Base-by-base conservation (phyloP, 345 rosid species). In the Populus pruinosa region DNA sequence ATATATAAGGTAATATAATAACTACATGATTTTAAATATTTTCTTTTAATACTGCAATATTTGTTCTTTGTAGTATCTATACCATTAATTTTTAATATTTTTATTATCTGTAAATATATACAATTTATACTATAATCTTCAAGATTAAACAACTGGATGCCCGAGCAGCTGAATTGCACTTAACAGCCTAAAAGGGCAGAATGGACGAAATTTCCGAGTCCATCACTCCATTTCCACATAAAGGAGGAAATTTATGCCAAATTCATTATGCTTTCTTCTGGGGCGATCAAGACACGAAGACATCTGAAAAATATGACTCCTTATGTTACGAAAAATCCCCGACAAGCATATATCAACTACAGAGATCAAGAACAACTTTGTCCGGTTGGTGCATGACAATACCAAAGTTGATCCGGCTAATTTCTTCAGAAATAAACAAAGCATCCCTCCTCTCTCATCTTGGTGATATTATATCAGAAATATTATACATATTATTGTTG, bases 151-250 rank as follows among this genome's bases (percentile, higher is more conserved):
- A 83, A 68, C 67, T 73, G 0, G 83, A 79, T 2, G 36, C 2
- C 0, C 79, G 39, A 43, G 33, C 63, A 0, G 71, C 72, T 5
- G 8, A 10, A 8, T 8, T 77, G 62, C 35, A 70, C 6, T 47
- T 82, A 33, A 87, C 84, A 76, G 90, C 93, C 0, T 91, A 89
- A 49, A 94, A 93, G 44, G 98, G 92, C 1, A 87, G 63, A 81
- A 89, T 91, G 90, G 78, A 64, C 72, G 89, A 87, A 69, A 86
- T 91, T 21, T 59, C 83, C 0, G 86, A 77, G 13, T 70, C 73
- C 0, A 87, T 78, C 67, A 83, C 63, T 35, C 87, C 94, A 27
- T 91, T 84, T 31, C 91, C 94, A 13, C 92, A 87, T 75, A 25
- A 91, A 23, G 72, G 82, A 7, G 92, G 94, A 0, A 88, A 82